These are phyloP conservation scores for Ceratobasidium sp. DNA, from an alignment of 1,284 basidiomycete species.

Conservation along the genomic window DNA sequence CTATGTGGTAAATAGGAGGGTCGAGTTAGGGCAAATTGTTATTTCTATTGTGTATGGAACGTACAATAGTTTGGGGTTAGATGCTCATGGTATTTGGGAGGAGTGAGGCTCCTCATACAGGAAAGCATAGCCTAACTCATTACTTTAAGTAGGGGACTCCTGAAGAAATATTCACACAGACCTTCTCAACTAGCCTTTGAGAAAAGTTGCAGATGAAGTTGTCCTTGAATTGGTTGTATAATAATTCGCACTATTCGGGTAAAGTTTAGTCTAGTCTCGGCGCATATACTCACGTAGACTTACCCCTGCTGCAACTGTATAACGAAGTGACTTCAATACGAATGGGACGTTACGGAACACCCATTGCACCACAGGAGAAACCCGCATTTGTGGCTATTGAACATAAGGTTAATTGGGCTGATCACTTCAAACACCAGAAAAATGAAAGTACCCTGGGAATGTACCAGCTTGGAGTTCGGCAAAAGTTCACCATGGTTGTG, in stretches of 20 bases:
- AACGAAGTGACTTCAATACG: background rate
- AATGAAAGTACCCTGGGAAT: slow-evolving; percentile 61
- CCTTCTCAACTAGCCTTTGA: no score
- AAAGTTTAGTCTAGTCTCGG: background rate
- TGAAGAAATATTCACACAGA: background rate
- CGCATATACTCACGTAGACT: background rate
- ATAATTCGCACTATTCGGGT: no score
- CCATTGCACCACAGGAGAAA: background rate
- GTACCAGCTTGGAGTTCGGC: slow-evolving; percentile 56
- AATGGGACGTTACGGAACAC: slow-evolving; percentile 26
- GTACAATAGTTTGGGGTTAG: slow-evolving; percentile 20
- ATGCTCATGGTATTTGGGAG: slow-evolving; percentile 20
- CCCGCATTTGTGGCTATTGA: slow-evolving; percentile 3
- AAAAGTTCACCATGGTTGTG: slow-evolving; percentile 48
- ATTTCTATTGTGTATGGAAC: slow-evolving; percentile 15
- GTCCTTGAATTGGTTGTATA: no score
- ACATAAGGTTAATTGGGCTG: background rate
- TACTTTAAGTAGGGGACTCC: background rate
- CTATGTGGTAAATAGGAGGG: no score
- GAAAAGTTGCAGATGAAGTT: no score
- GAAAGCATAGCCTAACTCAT: background rate
- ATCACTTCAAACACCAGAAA: no score
- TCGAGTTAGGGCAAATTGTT: slow-evolving; percentile 56
- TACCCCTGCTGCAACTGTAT: slow-evolving; percentile 3
- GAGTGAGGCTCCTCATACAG: slow-evolving; percentile 3